Percentiles rank a stretch among this genome's conserved stretches.
Conservation (phyloP, 257 asterid species). For the Pogostemon cablin region DNA sequence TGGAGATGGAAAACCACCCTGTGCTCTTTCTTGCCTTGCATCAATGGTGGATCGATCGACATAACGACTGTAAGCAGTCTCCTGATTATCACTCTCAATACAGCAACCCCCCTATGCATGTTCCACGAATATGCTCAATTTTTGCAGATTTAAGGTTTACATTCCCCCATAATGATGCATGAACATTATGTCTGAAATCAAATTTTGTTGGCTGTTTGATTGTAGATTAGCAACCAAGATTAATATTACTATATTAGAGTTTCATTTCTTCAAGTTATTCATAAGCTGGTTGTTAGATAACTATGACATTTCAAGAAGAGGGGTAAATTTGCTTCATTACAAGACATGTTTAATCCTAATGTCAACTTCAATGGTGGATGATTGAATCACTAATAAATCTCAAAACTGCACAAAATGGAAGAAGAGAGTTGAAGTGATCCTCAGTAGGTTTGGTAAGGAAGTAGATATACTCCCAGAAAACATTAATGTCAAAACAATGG, state of each 20-base stretch:
- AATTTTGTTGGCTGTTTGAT: conserved; percentile 25
- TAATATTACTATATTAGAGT: neutral
- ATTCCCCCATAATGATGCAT: conserved; percentile 31
- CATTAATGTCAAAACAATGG: conserved; percentile 20
- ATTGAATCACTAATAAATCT: neutral
- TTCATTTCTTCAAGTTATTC: conserved; percentile 26
- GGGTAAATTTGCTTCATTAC: too few relatives aligned
- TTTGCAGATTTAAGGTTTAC: conserved; percentile 33
- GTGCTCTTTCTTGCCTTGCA: conserved; percentile 34
- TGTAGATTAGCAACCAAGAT: conserved; percentile 32
- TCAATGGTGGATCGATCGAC: conserved; percentile 22
- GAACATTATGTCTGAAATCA: conserved; percentile 25
- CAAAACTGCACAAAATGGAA: conserved; percentile 11
- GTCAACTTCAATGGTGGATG: neutral
- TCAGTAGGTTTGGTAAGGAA: conserved; percentile 22
- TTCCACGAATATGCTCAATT: conserved; percentile 31
- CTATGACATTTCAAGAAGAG: neutral
- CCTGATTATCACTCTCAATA: neutral
- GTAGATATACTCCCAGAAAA: conserved; percentile 22
- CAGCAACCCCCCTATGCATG: conserved; percentile 27
- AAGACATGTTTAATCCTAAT: too few relatives aligned
- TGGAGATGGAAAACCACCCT: neutral
- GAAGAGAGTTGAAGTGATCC: conserved; percentile 21
- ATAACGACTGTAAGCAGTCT: conserved; percentile 28
- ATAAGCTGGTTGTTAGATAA: conserved; percentile 12